Evolutionary conservation across 768 basidiomycete species (phyloP).

Genomic region (Rhizopogon rudus): DNA sequence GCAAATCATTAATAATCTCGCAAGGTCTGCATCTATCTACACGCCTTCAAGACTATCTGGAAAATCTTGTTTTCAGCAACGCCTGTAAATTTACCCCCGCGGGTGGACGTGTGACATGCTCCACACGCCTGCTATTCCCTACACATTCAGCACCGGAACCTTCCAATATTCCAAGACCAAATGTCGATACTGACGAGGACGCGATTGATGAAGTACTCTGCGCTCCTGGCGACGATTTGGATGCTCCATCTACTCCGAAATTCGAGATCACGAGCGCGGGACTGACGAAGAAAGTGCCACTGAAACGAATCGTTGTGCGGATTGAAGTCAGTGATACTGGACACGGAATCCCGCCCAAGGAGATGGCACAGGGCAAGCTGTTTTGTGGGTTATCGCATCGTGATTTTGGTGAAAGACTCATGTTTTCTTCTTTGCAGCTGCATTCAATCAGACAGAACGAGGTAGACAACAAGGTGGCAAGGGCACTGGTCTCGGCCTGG

Average conservation of each 20-base stretch:
- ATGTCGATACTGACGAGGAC: constrained; percentile 8
- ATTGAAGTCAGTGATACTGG: constrained; percentile 82
- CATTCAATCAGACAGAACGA: constrained; percentile 76
- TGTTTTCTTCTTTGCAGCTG: constrained; percentile 35
- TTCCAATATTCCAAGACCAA: background rate
- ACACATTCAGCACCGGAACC: constrained; percentile 13
- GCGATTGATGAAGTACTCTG: constrained; percentile 19
- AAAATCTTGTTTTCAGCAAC: constrained; percentile 38
- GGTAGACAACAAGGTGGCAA: constrained; percentile 71
- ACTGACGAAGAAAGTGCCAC: constrained; percentile 11
- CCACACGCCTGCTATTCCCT: constrained; percentile 53
- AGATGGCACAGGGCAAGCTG: constrained; percentile 66
- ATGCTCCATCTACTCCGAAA: constrained; percentile 7
- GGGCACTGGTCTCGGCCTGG: constrained; percentile 70
- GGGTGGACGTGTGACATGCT: constrained; percentile 63
- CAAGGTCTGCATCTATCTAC: constrained; percentile 42
- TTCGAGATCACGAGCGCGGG: background rate
- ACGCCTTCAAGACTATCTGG: background rate
- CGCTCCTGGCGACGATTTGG: constrained; percentile 29
- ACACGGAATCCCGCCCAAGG: constrained; percentile 54
- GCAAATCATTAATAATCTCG: constrained; percentile 81
- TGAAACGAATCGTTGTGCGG: constrained; percentile 73
- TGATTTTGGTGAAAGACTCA: constrained; percentile 5
- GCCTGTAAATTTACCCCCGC: constrained; percentile 76
- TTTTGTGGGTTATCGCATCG: constrained; percentile 48